phyloP scores from a whole-genome alignment of 2,329 filamentous ascomycete genomes.

The Neopestalotiopsis rosae region DNA sequence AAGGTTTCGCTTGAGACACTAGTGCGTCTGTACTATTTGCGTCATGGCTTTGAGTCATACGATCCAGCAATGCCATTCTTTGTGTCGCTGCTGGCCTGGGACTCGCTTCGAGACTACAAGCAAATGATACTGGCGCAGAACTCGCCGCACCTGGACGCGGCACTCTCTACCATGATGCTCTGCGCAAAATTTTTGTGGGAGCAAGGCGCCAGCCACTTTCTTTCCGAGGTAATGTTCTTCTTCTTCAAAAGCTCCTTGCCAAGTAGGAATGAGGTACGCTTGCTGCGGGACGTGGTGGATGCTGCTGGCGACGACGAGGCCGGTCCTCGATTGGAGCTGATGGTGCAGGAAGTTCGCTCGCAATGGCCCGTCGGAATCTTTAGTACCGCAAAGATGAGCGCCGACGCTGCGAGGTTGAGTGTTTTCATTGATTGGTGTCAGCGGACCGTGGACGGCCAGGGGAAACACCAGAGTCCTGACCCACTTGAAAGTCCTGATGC shows the following conservation, averaged over 20 bases:
- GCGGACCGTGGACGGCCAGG: slow-evolving; percentile 14
- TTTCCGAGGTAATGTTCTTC: slow-evolving; percentile 28
- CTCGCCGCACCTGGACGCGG: slow-evolving; percentile 21
- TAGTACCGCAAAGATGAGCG: slow-evolving; percentile 23
- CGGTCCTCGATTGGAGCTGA: slow-evolving; percentile 19
- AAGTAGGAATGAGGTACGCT: slow-evolving; percentile 22
- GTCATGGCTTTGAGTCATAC: slow-evolving; percentile 34
- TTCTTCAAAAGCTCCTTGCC: slow-evolving; percentile 26
- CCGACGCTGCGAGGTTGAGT: slow-evolving; percentile 22
- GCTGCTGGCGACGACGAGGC: slow-evolving; percentile 22
- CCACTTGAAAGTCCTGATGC: slow-evolving; percentile 3
- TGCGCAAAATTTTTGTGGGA: slow-evolving; percentile 33
- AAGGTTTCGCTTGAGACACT: slow-evolving; percentile 33
- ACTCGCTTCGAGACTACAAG: slow-evolving; percentile 23
- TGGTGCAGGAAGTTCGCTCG: slow-evolving; percentile 28
- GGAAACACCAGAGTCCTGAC: neutral
- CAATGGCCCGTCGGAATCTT: slow-evolving; percentile 31
- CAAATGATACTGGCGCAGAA: slow-evolving; percentile 13
- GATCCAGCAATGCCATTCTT: slow-evolving; percentile 27
- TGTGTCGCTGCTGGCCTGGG: slow-evolving; percentile 29
- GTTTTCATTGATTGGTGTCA: slow-evolving; percentile 27
- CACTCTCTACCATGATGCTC: slow-evolving; percentile 30
- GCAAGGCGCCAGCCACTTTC: slow-evolving; percentile 31
- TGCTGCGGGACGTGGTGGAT: slow-evolving; percentile 23
- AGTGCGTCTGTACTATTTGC: slow-evolving; percentile 36